Evolutionary conservation across 176 grass and related monocot species (phyloP), one percentile per base, ranked within the genome.

Genomic region (Aegilops speltoides): DNA sequence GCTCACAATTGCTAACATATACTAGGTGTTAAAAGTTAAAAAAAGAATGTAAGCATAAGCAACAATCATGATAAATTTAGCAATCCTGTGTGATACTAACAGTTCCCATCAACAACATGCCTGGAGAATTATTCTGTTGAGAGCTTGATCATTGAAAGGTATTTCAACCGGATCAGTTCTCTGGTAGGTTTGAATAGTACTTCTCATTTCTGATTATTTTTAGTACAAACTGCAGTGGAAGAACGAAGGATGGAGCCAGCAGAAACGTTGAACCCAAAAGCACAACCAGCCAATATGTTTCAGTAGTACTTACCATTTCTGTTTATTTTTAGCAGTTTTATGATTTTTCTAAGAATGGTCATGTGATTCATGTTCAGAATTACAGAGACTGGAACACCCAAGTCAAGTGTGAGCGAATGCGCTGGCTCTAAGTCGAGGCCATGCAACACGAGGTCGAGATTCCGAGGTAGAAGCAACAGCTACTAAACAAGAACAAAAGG

Each of bases 51-150:
- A 54, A 54, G 7, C 50, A 54, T 54, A 19, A 17, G 6, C 50
- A 54, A 54, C 16, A 54, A 54, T 19, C 50, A 54, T 54, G 16
- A 54, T 54, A 19, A 54, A 54, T 54, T 19, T 54, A 54, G 50
- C 50, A 7, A 17, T 54, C 16, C 16, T 54, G 50, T 0, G 5
- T 54, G 16, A 54, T 54, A 54, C 50, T 54, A 54, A 54, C 50
- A 54, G 16, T 19, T 54, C 16, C 50, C 16, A 54, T 48, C 95
- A 77, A 90, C 86, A 57, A 90, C 88, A 59, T 98, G 95, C 75
- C 82, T 98, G 56, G 89, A 92, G 81, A 98, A 98, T 68, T 95
- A 93, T 81, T 92, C 91, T 84, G 73, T 98, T 32, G 95, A 95
- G 82, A 93, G 89, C 81, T 85, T 98, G 63, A 91, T 90, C 43